These are phyloP conservation scores for Peniophora sp. DNA, from an alignment of 1,284 basidiomycete genomes.

Conservation along the genomic window DNA sequence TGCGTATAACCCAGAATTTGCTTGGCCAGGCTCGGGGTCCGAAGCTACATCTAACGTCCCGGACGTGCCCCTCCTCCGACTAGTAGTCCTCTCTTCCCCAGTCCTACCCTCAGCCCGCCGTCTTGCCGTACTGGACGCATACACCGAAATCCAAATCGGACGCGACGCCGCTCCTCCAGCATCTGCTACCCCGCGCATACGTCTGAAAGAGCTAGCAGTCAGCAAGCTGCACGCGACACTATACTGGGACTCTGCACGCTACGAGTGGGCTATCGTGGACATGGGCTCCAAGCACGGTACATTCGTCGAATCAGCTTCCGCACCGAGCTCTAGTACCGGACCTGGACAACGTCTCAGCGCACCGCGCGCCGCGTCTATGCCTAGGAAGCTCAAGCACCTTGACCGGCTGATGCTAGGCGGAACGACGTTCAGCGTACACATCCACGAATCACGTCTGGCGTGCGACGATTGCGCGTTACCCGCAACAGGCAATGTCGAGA, in stretches of 20 bases:
- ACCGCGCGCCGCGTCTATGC: conserved; percentile 57
- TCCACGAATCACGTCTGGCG: conserved; percentile 51
- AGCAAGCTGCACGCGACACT: conserved; percentile 71
- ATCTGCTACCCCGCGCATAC: conserved; percentile 48
- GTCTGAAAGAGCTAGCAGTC: conserved; percentile 74
- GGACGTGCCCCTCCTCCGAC: conserved; percentile 18
- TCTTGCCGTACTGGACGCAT: conserved; percentile 55
- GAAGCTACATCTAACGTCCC: conserved; percentile 2
- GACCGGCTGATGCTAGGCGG: conserved; percentile 60
- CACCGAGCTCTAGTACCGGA: conserved; percentile 10
- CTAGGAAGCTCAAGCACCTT: conserved; percentile 50
- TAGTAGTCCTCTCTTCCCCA: conserved; percentile 44
- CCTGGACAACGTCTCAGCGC: conserved; percentile 49
- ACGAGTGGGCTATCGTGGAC: conserved; percentile 66
- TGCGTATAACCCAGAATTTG: conserved; percentile 42
- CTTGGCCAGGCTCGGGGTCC: conserved; percentile 44
- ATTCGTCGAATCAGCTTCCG: conserved; percentile 32
- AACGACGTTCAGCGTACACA: conserved; percentile 61
- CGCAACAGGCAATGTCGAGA: conserved; percentile 35
- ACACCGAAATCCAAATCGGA: conserved; percentile 60
- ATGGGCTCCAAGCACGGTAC: conserved; percentile 81
- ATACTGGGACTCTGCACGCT: conserved; percentile 54
- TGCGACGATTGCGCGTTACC: conserved; percentile 47
- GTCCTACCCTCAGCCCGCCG: conserved; percentile 42
- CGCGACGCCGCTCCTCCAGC: conserved; percentile 48